Evolutionary conservation across 257 asterid genomes (phyloP), one percentile per base, ranked within the genome.

Genomic region (Solanum piurae): DNA sequence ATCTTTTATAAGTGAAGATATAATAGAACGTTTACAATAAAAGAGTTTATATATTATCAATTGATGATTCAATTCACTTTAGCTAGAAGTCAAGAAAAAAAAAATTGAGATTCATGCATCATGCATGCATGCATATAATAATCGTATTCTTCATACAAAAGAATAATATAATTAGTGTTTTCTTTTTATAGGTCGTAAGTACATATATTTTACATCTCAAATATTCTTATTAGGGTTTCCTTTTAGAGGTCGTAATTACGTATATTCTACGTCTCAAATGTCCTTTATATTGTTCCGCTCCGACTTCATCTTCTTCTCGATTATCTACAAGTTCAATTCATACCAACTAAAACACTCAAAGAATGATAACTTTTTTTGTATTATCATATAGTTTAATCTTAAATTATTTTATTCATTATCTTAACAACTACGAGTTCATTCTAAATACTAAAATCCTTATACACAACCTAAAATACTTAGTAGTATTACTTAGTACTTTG

Each of bases 191-290:
- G 68, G 68, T 21, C 7, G 3, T 64, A 64, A 64, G 6, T n/a
- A n/a, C 16, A 0, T 0, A 64, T 25, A 10, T 1, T n/a, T 25
- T 62, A 23, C 29, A 62, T 62, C 12, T 62, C 31, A 5, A 4
- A 62, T 62, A 62, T 60, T 4, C 29, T 9, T 60, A 20, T 58
- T 58, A 20, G 25, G 66, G 5, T 21, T 58, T 58, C 5, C 66
- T 58, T 1, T 58, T 58, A 58, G 27, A 58, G 66, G 27, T 0
- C 7, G 3, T 62, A 62, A 9, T n/a, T 23, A 62, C 29, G 4
- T 62, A 62, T n/a, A 60, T 9, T 23, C 14, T 60, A 9, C 27
- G 0, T n/a, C 7, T 62, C 31, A 10, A 23, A 62, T 62, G 27
- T 62, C 16, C 31, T 10, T 62, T 4, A 62, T 11, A 0, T 62